Base-by-base conservation (phyloP, 2,329 filamentous ascomycete genomes). In the Penicillium frequentans region DNA sequence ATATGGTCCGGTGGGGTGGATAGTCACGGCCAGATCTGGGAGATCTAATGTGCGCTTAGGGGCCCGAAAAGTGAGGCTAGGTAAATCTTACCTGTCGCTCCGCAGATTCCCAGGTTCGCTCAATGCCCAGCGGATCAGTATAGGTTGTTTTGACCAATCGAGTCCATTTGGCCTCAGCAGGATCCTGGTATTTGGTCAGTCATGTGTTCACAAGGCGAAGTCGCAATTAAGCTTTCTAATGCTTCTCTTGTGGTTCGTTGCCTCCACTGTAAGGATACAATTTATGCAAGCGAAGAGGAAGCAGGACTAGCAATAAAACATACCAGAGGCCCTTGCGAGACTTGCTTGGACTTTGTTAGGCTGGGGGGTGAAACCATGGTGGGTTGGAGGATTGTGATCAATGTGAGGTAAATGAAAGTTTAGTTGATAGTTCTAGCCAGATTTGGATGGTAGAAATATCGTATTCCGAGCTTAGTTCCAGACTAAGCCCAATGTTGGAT, bases 31-130 rank as follows among this genome's bases (percentile, higher is more conserved):
- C 29, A 16, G n/a, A 11, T 21, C 21, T 29, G 31, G 19, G 29
- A 2, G 19, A 23, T 47, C 44, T 8, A 23, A 49, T 31, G 50
- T 37, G 49, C 47, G 46, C 23, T 55, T 24, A 44, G 52, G 48
- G 16, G 43, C 35, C 39, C 37, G 19, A 42, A 48, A 59, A 35
- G 35, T 46, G 24, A 51, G 52, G 53, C 39, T 27, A 43, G 45
- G 37, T 24, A 33, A 23, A 45, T 51, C 68, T 60, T 60, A 79
- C 77, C 70, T 72, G 72, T 56, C 77, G 68, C 60, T 79, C 77
- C 5, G 75, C 75, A 7, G 75, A 75, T 60, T 80, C 77, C 77
- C 77, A 80, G 16, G 72, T 74, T 51, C 77, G 68, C 55, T 75
- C 62, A 8, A 75, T 69, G 5, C 77, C 77, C 24, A 74, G 61